phyloP scores from a whole-genome alignment of 179 eudicot genomes.

The Beta lomatogona region DNA sequence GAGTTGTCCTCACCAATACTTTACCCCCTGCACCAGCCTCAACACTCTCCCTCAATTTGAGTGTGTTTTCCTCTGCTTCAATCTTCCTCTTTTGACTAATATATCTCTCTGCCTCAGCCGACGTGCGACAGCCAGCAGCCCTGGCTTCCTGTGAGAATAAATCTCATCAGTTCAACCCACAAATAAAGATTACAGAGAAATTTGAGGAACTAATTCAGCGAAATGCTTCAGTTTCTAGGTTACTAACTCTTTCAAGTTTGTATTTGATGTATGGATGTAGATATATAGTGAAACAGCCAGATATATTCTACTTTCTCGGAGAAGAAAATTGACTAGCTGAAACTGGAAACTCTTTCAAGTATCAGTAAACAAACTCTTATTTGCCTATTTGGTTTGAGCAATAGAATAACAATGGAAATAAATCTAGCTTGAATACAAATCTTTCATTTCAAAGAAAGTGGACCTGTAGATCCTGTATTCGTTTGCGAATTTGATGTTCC shows the following conservation, averaged over 20 bases:
- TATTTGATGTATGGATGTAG: neutral
- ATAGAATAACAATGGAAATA: neutral
- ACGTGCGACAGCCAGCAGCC: conserved; percentile 92
- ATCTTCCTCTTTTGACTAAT: conserved; percentile 66
- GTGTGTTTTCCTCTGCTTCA: conserved; percentile 73
- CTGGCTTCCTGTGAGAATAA: conserved; percentile 71
- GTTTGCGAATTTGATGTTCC: conserved; percentile 66
- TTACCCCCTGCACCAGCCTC: conserved; percentile 66
- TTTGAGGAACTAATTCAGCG: neutral
- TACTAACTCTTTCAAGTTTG: neutral
- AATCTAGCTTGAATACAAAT: no score
- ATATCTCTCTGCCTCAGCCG: conserved; percentile 75
- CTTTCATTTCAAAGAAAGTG: neutral
- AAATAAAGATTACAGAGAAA: neutral
- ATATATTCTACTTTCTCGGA: neutral
- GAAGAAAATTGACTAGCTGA: neutral
- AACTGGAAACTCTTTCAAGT: neutral
- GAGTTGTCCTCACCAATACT: conserved; percentile 39
- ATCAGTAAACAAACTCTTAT: neutral
- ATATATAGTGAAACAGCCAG: neutral
- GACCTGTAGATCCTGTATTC: conserved; percentile 79
- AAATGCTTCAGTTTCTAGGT: neutral
- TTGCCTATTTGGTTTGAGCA: neutral
- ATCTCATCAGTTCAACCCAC: neutral
- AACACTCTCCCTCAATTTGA: conserved; percentile 52